Evolutionary conservation across 2,329 filamentous ascomycete genomes (phyloP), one percentile per base, ranked within the genome.

Genomic region (Thermothelomyces thermophilus): DNA sequence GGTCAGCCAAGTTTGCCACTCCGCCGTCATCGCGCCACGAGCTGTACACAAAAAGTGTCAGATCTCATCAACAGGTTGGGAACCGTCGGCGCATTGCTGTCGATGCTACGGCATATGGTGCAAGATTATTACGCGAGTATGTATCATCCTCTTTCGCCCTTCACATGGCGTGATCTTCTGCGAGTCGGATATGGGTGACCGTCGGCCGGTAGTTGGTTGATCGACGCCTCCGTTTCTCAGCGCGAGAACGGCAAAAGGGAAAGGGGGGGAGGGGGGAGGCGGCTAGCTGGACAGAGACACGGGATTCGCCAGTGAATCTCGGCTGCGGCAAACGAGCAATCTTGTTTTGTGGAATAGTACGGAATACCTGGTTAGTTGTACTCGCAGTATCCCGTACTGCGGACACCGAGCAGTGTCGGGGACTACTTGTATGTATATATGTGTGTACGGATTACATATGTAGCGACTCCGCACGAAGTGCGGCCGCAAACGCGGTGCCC

Each of bases 51-150:
- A 13, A 26, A 26, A 11, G 16, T 46, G 35, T 46, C 44, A 39
- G 44, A 46, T 46, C 44, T 39, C 44, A 46, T 19, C 28, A 31
- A 16, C 11, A 37, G 35, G 14, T 43, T 34, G n/a, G 17, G 5
- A 37, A n/a, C 8, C 16, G 24, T 2, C 10, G 31, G 34, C 13
- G 16, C 16, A 28, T 30, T 24, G 20, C 8, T 19, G 9, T n/a
- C 13, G 3, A 41, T 41, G 39, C 9, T 17, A 16, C 24, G 14
- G 24, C 24, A 19, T 31, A 7, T 31, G 30, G 30, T 31, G 30
- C 24, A 26, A 26, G 9, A 26, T 5, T 5, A 44, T 33, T 34
- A 43, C 33, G 11, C 31, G 30, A 14, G 11, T 22, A 36, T 45
- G 17, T 36, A 36, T 36, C 41, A 36, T 35, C 42, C 20, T 30